Base-by-base conservation (phyloP, 345 rosid genomes). In the Hypericum androsaemum region DNA sequence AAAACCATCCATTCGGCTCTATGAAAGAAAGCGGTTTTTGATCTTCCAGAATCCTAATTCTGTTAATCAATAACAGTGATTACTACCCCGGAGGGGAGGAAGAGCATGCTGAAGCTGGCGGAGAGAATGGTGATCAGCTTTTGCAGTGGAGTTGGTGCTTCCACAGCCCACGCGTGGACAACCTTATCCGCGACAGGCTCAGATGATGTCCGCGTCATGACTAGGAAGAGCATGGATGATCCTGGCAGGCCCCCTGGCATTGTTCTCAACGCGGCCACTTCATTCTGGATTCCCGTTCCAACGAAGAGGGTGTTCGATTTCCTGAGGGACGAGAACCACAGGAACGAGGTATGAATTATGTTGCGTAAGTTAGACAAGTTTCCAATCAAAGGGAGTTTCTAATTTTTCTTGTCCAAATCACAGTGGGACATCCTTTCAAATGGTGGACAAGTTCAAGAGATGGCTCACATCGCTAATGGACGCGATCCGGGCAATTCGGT, bases 351-450 rank as follows among this genome's bases (percentile, higher is more conserved):
- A 71, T 4, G 17, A 8, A 6, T 7, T 16, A 11, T 22, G 32
- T 22, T 22, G 4, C 32, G 4, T 22, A 22, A 22, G 32, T 22
- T 22, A 22, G 32, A 22, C 4, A 22, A 22, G 32, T 22, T n/a
- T n/a, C n/a, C n/a, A 11, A 37, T 47, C 0, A n/a, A 52, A 37
- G 7, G 5, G 16, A 12, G 10, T 16, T 22, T 47, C 14, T 39
- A 3, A 50, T 1, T 16, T 54, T 42, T 35, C 10, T 41, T 6
- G 41, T 28, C 5, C 8, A 47, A 36, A 39, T 58, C 55, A 62
- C 66, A 77, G 79, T 77, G 80, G 86, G 80, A 77, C 58, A 38
- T 65, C 46, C 74, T 74, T 12, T 52, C 66, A 1, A 2, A 17
- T 28, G 57, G 47, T 13, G 47, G 44, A 11, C 8, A 13, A 1